Base-by-base conservation (phyloP, 768 basidiomycete genomes). In the Hortiboletus flavorubellus region DNA sequence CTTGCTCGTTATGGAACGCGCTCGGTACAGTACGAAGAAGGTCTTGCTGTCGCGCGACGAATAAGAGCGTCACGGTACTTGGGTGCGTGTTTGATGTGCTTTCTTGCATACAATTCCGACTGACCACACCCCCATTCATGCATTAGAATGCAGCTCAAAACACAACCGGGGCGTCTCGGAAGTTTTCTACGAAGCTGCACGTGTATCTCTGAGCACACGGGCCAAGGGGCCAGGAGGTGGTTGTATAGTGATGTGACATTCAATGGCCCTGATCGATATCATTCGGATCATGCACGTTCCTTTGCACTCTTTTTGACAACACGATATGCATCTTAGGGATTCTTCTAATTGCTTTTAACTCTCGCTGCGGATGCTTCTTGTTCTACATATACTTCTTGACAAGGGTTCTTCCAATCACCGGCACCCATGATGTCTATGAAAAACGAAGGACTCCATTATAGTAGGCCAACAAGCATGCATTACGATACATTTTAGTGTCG, bases 151-250 rank as follows among this genome's bases (percentile, higher is more conserved):
- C 68, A 96, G 93, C 59, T 94, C 96, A 8, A 98, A 98, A 72
- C 93, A 96, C 66, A 95, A 97, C 62, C 84, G 96, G 46, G 96
- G 96, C 5, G 94, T 98, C 11, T 79, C 83, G 30, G 95, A 98
- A 68, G 93, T 95, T 9, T 94, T 98, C 65, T 82, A 90, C 61
- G 96, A 98, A 68, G 90, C 91, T 6, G 92, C 91, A 0, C 84
- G 91, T 3, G 91, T 93, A 11, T 90, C 91, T 29, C 72, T 94
- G 53, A 84, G 80, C 58, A 87, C 87, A 23, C 80, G 87, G 42
- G 73, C 86, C n/a, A 89, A 84, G 68, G 84, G 86, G 8, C 69
- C 85, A 34, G 79, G 79, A 41, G 68, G 72, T 29, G 71, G 78
- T 46, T 91, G 88, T 68, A 67, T 82, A 51, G 70, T 88, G 58